phyloP scores from a whole-genome alignment of 148 eudicot genomes.

The Dianthus caryophyllus region DNA sequence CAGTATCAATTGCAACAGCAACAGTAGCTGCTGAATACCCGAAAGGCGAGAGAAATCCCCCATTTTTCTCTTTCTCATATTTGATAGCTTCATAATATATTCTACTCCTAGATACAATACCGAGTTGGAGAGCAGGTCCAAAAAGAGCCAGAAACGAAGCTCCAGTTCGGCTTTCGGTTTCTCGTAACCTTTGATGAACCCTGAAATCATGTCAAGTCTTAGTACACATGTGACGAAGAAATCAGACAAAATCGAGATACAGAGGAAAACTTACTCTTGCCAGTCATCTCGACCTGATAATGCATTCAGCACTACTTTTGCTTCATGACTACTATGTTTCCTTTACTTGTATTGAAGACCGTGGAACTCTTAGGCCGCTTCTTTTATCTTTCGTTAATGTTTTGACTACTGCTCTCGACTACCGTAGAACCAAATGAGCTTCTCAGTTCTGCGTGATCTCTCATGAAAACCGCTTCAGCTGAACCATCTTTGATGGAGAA shows the following conservation, averaged over 20 bases:
- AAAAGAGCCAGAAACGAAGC: constrained; percentile 87
- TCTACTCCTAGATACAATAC: constrained; percentile 78
- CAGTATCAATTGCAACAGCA: constrained; percentile 59
- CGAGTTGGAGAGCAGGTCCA: constrained; percentile 68
- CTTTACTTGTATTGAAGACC: constrained; percentile 57
- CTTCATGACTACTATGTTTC: constrained; percentile 73
- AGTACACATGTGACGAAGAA: neutral
- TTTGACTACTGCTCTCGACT: constrained; percentile 26
- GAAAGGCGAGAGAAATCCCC: constrained; percentile 81
- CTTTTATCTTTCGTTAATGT: constrained; percentile 23
- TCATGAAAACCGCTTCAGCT: constrained; percentile 44
- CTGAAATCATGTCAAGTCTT: constrained; percentile 34
- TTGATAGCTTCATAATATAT: constrained; percentile 66
- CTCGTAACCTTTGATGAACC: constrained; percentile 65
- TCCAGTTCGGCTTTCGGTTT: constrained; percentile 72
- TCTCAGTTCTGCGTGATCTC: constrained; percentile 32
- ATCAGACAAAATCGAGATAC: constrained; percentile 2
- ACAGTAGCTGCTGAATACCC: constrained; percentile 71
- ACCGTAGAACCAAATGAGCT: constrained; percentile 22
- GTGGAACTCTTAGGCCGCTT: constrained; percentile 47
- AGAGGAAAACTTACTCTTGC: constrained; percentile 73
- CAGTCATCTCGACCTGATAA: constrained; percentile 78
- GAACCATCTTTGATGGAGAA: constrained; percentile 44
- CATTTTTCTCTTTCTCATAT: constrained; percentile 90
- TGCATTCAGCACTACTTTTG: constrained; percentile 59